Base-by-base conservation (phyloP, 768 basidiomycete species). In the Lyophyllum semitale region DNA sequence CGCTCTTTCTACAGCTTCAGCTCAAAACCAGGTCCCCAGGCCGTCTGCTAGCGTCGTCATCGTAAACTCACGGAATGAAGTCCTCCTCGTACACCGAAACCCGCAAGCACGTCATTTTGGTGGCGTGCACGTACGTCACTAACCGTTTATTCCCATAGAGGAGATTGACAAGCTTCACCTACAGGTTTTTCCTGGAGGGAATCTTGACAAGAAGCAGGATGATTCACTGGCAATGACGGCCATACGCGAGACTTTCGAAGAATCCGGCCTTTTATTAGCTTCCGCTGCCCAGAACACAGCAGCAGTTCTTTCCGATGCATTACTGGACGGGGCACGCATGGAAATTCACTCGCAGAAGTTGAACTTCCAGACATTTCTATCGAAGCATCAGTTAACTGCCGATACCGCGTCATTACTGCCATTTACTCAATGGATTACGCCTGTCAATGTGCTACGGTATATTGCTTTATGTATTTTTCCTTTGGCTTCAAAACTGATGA, bases 101-200 rank as follows among this genome's bases (percentile, higher is more conserved):
- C 87, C 83, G 0, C 76, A 82, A 54, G 78, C 88, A 1, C 77
- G 75, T 23, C 76, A 84, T 4, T 90, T 88, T 61, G 87, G 76
- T 17, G 87, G 87, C 13, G 81, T 83, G 61, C 83, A 88, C 68
- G 88, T 89, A 68, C 46, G 84, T 70, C 32, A 23, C 12, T 48
- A 8, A 57, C 29, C 33, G 26, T 22, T 27, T 37, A 23, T 29
- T 46, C 20, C 17, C 12, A 32, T 27, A 44, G 3, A 41, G n/a
- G 26, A 29, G 25, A 41, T 41, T 57, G 38, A 44, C 48, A 15
- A 55, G 23, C 57, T 4, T 42, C n/a, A 15, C 45, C 5, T 32
- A 20, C 22, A 91, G 89, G 89, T 89, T 26, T 91, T 90, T 62
- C 89, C 89, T 7, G 89, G 89, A 13, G 89, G 89, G 17, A 88